Evolutionary conservation across 148 eudicot species (phyloP).

Genomic region (Chenopodium quinoa): DNA sequence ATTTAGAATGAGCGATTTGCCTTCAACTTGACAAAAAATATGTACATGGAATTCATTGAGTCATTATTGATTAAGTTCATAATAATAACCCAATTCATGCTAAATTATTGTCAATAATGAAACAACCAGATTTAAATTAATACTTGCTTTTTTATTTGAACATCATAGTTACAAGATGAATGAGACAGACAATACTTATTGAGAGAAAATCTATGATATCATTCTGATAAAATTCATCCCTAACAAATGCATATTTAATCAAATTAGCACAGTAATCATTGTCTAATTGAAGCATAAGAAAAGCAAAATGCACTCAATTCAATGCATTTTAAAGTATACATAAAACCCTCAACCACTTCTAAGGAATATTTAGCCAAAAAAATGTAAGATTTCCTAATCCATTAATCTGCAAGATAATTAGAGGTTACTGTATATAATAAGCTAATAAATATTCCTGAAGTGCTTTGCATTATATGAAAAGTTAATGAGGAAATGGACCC

Average conservation of each 20-base stretch:
- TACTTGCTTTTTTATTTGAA: not conserved
- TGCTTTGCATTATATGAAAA: slow-evolving; percentile 12
- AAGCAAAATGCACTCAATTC: slow-evolving; percentile 7
- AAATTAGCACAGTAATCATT: slow-evolving; percentile 11
- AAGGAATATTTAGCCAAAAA: not conserved
- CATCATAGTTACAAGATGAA: not conserved
- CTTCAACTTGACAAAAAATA: not conserved
- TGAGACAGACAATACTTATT: not conserved
- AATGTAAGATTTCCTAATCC: slow-evolving; percentile 9
- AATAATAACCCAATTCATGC: not conserved
- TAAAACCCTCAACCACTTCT: slow-evolving; percentile 11
- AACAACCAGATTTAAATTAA: not conserved
- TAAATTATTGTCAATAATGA: not conserved
- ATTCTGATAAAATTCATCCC: not conserved
- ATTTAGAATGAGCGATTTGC: not conserved
- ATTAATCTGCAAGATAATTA: slow-evolving; percentile 6
- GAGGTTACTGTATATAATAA: not conserved
- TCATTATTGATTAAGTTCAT: not conserved
- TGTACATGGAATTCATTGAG: not conserved
- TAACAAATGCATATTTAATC: not conserved
- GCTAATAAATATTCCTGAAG: not conserved
- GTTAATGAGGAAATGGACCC: slow-evolving; percentile 32
- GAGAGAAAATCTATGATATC: not conserved
- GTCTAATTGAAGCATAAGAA: not conserved
- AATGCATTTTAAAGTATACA: slow-evolving; percentile 8